These are phyloP conservation scores for Aspergillus sp. DNA, from an alignment of 2,329 filamentous ascomycete species.

Conservation along the genomic window DNA sequence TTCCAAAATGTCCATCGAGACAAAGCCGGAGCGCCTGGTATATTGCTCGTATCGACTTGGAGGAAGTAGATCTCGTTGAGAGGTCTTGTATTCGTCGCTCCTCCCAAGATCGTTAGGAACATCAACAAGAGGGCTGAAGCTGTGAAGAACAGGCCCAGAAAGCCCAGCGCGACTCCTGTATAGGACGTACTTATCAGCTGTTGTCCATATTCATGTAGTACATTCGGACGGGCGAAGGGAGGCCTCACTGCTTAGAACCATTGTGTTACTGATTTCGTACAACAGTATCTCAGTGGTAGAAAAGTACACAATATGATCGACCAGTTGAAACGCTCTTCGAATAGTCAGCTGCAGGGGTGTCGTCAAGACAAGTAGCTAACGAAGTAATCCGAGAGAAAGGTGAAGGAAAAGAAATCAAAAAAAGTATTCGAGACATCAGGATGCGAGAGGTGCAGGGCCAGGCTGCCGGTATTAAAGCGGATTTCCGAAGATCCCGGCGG, in stretches of 20 bases:
- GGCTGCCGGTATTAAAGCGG: slow-evolving; percentile 12
- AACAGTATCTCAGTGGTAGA: background rate
- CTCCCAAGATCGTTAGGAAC: slow-evolving; percentile 62
- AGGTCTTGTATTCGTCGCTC: slow-evolving; percentile 50
- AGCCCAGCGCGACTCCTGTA: slow-evolving; percentile 51
- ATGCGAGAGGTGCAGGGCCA: slow-evolving; percentile 2
- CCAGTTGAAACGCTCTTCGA: background rate
- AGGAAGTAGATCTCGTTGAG: slow-evolving; percentile 82
- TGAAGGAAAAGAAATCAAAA: background rate
- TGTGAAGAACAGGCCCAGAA: slow-evolving; percentile 57
- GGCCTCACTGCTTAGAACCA: slow-evolving; percentile 29
- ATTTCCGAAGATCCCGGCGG: slow-evolving; percentile 16
- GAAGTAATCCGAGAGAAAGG: background rate
- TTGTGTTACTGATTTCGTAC: slow-evolving; percentile 7
- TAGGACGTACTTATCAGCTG: slow-evolving; percentile 5
- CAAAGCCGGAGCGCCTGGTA: slow-evolving; percentile 60
- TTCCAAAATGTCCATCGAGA: slow-evolving; percentile 92
- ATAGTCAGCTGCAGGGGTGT: background rate
- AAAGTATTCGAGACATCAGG: background rate
- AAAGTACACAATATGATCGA: background rate
- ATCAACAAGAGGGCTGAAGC: slow-evolving; percentile 59
- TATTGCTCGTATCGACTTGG: slow-evolving; percentile 67
- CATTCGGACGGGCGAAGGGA: background rate
- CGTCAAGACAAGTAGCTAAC: background rate
- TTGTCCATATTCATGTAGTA: background rate